A percentile compares a stretch with the other conserved stretches of the same genome.
Evolutionary conservation across 257 asterid genomes (phyloP).

Genomic region (Solanum pennellii): DNA sequence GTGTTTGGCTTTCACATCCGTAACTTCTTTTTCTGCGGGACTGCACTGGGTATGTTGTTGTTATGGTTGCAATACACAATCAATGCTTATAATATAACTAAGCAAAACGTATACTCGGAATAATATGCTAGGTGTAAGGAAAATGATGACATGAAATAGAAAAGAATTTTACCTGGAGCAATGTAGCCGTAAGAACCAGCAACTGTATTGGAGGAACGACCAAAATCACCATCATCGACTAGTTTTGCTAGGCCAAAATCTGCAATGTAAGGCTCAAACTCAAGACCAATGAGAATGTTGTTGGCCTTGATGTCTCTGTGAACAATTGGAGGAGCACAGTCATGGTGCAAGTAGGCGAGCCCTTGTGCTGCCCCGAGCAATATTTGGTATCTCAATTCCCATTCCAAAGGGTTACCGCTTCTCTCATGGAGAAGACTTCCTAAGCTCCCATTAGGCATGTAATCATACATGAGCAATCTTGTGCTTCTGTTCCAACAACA

Average conservation of each 20-base stretch:
- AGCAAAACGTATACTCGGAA: neutral
- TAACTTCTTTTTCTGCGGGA: too few relatives aligned
- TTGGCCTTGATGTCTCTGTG: slow-evolving; percentile 46
- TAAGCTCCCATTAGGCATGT: slow-evolving; percentile 39
- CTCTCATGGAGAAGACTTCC: slow-evolving; percentile 40
- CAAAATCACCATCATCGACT: slow-evolving; percentile 31
- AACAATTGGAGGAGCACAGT: slow-evolving; percentile 39
- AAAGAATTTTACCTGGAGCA: slow-evolving; percentile 24
- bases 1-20: neutral
- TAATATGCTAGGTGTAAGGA: neutral
- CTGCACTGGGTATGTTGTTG: neutral
- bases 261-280: slow-evolving; percentile 38
- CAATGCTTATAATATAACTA: neutral
- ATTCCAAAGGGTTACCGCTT: slow-evolving; percentile 20
- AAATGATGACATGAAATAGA: neutral
- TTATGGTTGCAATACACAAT: neutral
- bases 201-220: slow-evolving; percentile 28
- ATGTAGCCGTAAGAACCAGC: slow-evolving; percentile 45
- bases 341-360: slow-evolving; percentile 35
- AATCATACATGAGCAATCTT: slow-evolving; percentile 37
- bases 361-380: slow-evolving; percentile 40
- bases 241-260: slow-evolving; percentile 45
- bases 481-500: slow-evolving; percentile 32
- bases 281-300: slow-evolving; percentile 38
- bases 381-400: slow-evolving; percentile 31